phyloP scores from a whole-genome alignment of 805 yeast genomes.

The Candida xiaguanensis region DNA sequence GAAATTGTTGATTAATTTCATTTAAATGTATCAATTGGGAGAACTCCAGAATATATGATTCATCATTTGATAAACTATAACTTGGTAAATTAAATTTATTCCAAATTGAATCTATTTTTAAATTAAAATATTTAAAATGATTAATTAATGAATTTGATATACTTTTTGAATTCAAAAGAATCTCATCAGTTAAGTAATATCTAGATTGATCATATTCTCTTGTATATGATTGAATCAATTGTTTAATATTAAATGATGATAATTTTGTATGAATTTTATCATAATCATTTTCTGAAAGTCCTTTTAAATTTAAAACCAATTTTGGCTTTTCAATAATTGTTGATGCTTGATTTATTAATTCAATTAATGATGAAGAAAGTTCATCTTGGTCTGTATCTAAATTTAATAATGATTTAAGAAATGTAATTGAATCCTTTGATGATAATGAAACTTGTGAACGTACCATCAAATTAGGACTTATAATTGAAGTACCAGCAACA shows the following conservation, averaged over 20 bases:
- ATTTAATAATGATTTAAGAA: not conserved
- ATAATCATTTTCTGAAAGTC: not conserved
- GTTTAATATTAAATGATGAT: not conserved
- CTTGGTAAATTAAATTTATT: slow-evolving; percentile 15
- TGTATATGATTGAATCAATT: slow-evolving; percentile 18
- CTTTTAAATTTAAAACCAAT: slow-evolving; percentile 6
- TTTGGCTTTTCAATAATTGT: not conserved
- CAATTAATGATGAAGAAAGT: not conserved
- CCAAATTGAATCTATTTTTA: slow-evolving; percentile 37
- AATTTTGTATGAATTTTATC: not conserved
- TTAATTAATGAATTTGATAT: slow-evolving; percentile 7
- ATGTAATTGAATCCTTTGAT: not conserved
- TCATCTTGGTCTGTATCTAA: not conserved
- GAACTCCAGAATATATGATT: slow-evolving; percentile 45
- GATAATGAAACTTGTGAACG: not conserved
- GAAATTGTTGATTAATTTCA: slow-evolving; percentile 15
- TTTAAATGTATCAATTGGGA: slow-evolving; percentile 43
- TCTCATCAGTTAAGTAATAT: slow-evolving; percentile 23
- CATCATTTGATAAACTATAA: slow-evolving; percentile 38
- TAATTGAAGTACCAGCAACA: not conserved
- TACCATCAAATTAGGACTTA: not conserved
- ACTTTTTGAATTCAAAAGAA: slow-evolving; percentile 15
- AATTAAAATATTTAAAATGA: slow-evolving; percentile 26
- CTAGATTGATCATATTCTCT: slow-evolving; percentile 8
- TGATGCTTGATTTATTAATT: not conserved